Conservation (phyloP, 2,329 filamentous ascomycete genomes). For the Colletotrichum sp. region DNA sequence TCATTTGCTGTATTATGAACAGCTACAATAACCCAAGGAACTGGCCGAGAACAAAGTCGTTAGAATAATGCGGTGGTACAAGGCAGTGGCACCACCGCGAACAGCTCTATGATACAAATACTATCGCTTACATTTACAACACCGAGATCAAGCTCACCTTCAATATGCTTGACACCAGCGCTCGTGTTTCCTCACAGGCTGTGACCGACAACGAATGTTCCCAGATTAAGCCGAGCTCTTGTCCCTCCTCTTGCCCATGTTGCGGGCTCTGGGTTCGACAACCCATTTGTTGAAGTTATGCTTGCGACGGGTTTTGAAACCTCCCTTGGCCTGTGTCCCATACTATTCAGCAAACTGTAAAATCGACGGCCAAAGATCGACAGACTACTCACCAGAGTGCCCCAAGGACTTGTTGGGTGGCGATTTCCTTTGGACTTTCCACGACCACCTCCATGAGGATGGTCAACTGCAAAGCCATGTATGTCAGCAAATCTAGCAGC, state of each 20-base stretch:
- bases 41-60: not conserved
- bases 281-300: conserved; percentile 92
- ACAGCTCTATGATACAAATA: conserved; percentile 17
- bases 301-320: conserved; percentile 90
- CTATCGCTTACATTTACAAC: conserved; percentile 16
- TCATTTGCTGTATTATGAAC: not conserved
- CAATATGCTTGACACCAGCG: not conserved
- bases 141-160: not conserved
- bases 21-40: not conserved
- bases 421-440: conserved; percentile 99
- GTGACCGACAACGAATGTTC: not conserved
- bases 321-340: conserved; percentile 70
- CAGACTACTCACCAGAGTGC: conserved; percentile 76
- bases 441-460: conserved; percentile 98
- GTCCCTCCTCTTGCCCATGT: conserved; percentile 86
- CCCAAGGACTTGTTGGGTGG: conserved; percentile 95
- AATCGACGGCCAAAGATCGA: not conserved
- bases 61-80: not conserved
- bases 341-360: conserved; percentile 30
- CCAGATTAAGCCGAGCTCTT: conserved; percentile 43
- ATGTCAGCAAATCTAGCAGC: not conserved
- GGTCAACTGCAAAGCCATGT: conserved; percentile 65
- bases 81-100: not conserved
- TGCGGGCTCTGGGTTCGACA: conserved; percentile 81
- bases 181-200: not conserved